Evolutionary conservation across 139 green algal genomes (phyloP).

Genomic region (Spirogloea muscicola): DNA sequence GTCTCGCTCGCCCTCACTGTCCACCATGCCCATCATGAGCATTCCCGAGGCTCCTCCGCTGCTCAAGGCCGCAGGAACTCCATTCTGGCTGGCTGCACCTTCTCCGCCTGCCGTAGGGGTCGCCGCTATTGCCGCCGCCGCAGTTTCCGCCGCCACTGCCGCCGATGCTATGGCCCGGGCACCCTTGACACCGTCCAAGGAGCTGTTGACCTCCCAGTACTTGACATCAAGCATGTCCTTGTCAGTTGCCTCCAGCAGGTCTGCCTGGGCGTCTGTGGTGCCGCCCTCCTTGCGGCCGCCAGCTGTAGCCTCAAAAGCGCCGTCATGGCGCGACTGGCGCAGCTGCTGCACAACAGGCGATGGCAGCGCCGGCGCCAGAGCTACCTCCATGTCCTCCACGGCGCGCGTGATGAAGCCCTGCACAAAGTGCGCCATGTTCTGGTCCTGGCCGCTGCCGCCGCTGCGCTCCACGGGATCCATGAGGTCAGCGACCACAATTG

Average conservation of each 20-base stretch:
- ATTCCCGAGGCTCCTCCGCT: not conserved
- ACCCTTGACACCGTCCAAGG: no score
- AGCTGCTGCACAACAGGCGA: not conserved
- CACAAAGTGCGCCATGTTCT: conserved; percentile 47
- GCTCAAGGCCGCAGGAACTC: not conserved
- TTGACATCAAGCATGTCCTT: conserved; percentile 56
- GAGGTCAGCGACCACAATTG: conserved; percentile 53
- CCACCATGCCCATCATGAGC: conserved; percentile 13
- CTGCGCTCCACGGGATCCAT: conserved; percentile 38
- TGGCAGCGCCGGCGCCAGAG: conserved; percentile 23
- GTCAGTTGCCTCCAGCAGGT: conserved; percentile 38
- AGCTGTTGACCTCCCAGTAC: conserved; percentile 49
- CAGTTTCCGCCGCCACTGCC: no score
- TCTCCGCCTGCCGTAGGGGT: not conserved
- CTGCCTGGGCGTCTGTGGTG: no score
- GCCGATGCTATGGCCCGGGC: no score
- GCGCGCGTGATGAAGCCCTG: conserved; percentile 86
- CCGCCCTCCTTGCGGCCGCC: not conserved
- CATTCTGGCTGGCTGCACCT: not conserved
- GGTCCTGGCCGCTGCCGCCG: conserved; percentile 1
- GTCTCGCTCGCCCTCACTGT: conserved; percentile 10
- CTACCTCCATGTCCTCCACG: conserved; percentile 59
- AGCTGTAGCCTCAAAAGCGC: conserved; percentile 52
- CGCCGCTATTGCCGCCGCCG: no score
- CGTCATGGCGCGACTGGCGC: no score